Conservation (phyloP, 139 green algal species). For the Raphidocelis subcapitata region DNA sequence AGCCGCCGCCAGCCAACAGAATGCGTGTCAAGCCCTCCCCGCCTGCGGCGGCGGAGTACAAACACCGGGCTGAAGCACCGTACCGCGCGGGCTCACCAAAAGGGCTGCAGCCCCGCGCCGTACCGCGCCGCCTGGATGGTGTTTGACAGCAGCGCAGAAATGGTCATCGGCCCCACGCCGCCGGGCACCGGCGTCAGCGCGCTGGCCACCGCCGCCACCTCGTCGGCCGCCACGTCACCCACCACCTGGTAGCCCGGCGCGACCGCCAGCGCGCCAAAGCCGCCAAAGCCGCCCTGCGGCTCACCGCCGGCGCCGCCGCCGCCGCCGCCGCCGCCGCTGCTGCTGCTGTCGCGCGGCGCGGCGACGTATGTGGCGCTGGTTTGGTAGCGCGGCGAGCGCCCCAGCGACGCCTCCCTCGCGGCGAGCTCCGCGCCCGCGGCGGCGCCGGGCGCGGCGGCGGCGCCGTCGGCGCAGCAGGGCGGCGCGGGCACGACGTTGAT, state of each 20-base stretch:
- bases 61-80: too few relatives aligned
- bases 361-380: neutral
- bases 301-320: too few relatives aligned
- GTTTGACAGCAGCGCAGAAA: conserved; percentile 41
- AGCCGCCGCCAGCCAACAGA: too few relatives aligned
- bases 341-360: too few relatives aligned
- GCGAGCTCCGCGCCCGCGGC: too few relatives aligned
- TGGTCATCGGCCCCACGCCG: conserved; percentile 91
- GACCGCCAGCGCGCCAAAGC: too few relatives aligned
- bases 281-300: too few relatives aligned
- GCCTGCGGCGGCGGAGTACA: too few relatives aligned
- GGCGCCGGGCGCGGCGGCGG: too few relatives aligned
- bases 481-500: conserved; percentile 84
- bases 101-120: conserved; percentile 4
- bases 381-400: neutral
- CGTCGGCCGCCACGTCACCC: conserved; percentile 71
- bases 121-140: conserved; percentile 24
- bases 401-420: neutral
- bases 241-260: conserved; percentile 73
- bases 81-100: too few relatives aligned
- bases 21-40: too few relatives aligned
- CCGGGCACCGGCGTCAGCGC: conserved; percentile 86
- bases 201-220: conserved; percentile 49
- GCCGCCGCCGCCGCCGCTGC: too few relatives aligned
- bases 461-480: neutral